Evolutionary conservation across 2,329 filamentous ascomycete genomes (phyloP).

Genomic region (Hortaea werneckii): DNA sequence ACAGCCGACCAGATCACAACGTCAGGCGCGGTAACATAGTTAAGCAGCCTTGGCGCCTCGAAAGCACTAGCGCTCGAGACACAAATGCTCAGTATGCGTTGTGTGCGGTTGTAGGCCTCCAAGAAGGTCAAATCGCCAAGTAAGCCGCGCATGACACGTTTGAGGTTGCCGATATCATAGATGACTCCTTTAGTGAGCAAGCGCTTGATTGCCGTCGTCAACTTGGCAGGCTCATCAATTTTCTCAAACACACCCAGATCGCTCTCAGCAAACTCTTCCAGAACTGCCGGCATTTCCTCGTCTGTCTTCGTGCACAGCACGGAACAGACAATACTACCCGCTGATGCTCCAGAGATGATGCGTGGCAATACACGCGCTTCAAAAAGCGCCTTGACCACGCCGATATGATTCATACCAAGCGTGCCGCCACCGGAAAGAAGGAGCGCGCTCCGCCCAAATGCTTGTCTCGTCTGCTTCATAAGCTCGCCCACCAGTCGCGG

Average conservation of each 20-base stretch:
- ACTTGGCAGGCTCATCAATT: constrained; percentile 46
- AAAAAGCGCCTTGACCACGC: constrained; percentile 72
- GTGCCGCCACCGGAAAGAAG: constrained; percentile 78
- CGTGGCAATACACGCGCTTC: constrained; percentile 66
- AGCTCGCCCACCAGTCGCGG: constrained; percentile 55
- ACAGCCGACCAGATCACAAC: constrained; percentile 94
- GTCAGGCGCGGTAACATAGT: constrained; percentile 88
- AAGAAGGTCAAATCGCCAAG: constrained; percentile 90
- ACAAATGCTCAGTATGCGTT: constrained; percentile 84
- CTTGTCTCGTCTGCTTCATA: constrained; percentile 61
- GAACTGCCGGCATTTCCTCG: constrained; percentile 61
- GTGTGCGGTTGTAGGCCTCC: constrained; percentile 90
- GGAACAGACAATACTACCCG: constrained; percentile 75
- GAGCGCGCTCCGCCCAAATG: constrained; percentile 75
- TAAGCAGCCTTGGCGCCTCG: constrained; percentile 75
- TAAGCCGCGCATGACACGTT: constrained; percentile 74
- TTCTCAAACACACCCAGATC: constrained; percentile 72
- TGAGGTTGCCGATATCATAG: constrained; percentile 69
- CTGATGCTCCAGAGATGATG: constrained; percentile 80
- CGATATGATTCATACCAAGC: constrained; percentile 86
- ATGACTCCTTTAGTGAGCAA: constrained; percentile 72
- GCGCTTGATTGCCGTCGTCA: constrained; percentile 57
- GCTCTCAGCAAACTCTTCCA: constrained; percentile 65
- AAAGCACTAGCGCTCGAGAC: constrained; percentile 82
- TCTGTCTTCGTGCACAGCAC: constrained; percentile 68